Conservation (phyloP, 2,329 filamentous ascomycete genomes). For the Torrubiella hemipterigena region DNA sequence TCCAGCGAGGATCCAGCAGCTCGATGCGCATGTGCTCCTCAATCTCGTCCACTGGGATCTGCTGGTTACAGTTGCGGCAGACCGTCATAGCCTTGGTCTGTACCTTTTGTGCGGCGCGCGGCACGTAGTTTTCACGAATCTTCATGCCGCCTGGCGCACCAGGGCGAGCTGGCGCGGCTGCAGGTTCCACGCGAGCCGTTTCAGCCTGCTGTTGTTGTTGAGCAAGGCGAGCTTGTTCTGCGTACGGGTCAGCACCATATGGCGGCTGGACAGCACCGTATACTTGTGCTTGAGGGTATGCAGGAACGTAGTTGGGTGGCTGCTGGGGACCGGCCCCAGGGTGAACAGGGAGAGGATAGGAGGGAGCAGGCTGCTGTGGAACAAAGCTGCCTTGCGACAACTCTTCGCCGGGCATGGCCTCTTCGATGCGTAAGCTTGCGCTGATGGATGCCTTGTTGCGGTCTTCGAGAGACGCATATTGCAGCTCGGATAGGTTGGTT, state of each 20-base stretch:
- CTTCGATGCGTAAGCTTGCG: slow-evolving; percentile 77
- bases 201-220: slow-evolving; percentile 50
- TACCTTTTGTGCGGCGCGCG: slow-evolving; percentile 62
- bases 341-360: slow-evolving; percentile 32
- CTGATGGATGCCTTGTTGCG: slow-evolving; percentile 83
- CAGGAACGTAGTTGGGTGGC: slow-evolving; percentile 13
- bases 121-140: slow-evolving; percentile 88
- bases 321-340: slow-evolving; percentile 27
- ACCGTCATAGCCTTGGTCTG: slow-evolving; percentile 60
- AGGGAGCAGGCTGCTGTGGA: slow-evolving; percentile 18
- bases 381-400: slow-evolving; percentile 42
- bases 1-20: slow-evolving; percentile 86
- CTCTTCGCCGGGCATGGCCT: slow-evolving; percentile 78
- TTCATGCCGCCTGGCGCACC: slow-evolving; percentile 63
- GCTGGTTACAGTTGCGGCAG: slow-evolving; percentile 88
- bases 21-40: slow-evolving; percentile 93
- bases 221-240: slow-evolving; percentile 51
- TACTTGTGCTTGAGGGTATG: slow-evolving; percentile 18
- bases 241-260: slow-evolving; percentile 40
- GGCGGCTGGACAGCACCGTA: slow-evolving; percentile 26
- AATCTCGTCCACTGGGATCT: slow-evolving; percentile 76
- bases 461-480: slow-evolving; percentile 89
- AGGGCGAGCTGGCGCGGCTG: slow-evolving; percentile 65
- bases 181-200: slow-evolving; percentile 58
- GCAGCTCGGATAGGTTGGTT: slow-evolving; percentile 78